Evolutionary conservation across 768 basidiomycete species (phyloP).

Genomic region (Leccinum pellstonianum): DNA sequence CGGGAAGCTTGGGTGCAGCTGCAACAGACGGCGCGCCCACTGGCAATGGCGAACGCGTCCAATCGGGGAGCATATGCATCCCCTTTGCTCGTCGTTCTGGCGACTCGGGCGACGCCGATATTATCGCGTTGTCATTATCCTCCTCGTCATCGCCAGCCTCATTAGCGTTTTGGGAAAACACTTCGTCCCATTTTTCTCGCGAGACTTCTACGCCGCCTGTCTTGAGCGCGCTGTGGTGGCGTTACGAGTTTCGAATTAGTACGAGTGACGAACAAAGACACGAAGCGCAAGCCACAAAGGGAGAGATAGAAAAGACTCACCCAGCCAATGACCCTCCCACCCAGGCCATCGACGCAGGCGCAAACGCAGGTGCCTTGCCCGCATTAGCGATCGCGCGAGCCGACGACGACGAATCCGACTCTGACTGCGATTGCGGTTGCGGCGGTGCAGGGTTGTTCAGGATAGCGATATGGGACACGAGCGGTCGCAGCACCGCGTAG

Average conservation of each 20-base stretch:
- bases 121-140: slow-evolving; percentile 35
- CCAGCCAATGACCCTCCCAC: slow-evolving; percentile 93
- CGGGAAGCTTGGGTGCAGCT: slow-evolving; percentile 10
- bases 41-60: slow-evolving; percentile 68
- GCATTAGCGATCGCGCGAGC: slow-evolving; percentile 58
- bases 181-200: slow-evolving; percentile 86
- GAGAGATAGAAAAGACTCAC: slow-evolving; percentile 41
- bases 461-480: slow-evolving; percentile 74
- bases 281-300: neutral
- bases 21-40: slow-evolving; percentile 62
- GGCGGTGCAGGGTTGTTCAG: slow-evolving; percentile 80
- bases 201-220: slow-evolving; percentile 80
- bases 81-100: slow-evolving; percentile 36
- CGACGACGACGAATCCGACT: slow-evolving; percentile 30
- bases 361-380: slow-evolving; percentile 86
- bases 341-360: slow-evolving; percentile 82
- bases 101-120: slow-evolving; percentile 8
- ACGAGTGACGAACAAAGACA: neutral
- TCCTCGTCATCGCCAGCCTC: neutral
- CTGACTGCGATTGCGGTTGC: neutral
- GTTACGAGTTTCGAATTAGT: neutral
- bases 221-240: slow-evolving; percentile 65
- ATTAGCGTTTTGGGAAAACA: slow-evolving; percentile 39
- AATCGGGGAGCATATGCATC: slow-evolving; percentile 70
- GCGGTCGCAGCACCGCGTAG: slow-evolving; percentile 68